Evolutionary conservation across 345 rosid species (phyloP), one percentile per base, ranked within the genome.

Genomic region (Salix exigua): DNA sequence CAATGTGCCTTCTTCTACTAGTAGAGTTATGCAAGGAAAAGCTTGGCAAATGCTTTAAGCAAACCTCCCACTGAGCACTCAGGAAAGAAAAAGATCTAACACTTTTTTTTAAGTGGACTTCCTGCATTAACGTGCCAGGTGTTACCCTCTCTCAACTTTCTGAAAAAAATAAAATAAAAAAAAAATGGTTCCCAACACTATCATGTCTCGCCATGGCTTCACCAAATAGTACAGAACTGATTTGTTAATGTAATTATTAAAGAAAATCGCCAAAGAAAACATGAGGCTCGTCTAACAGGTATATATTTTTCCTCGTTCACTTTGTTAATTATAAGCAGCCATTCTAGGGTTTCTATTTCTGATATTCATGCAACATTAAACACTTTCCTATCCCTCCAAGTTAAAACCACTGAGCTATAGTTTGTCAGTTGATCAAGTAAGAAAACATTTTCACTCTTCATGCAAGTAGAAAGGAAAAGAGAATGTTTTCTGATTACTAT

Each of bases 1-100:
- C 51, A 44, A 62, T 66, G 73, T 76, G 66, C 66, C 67, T 62
- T 67, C 67, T 62, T 67, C 66, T 37, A 35, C 35, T 62, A 26
- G 37, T 25, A 60, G 66, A 76, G 71, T 51, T 23, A 64, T 78
- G 75, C 30, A 38, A 78, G 77, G 51, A 79, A 78, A 84, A 79
- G 79, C 75, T 70, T 75, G 73, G 28, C 70, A 55, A 33, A 67
- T 68, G 44, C 68, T 77, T 65, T 63, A 66, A 71, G 55, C 8
- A 73, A 77, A 65, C 37, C 30, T 25, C 26, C 58, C 73, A 72
- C 58, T 68, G 21, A 81, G 73, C 79, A 81, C 61, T 66, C 28
- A 40, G 21, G 8, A 65, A 16, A 21, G 18, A 72, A 75, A 83
- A 76, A 62, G 51, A 70, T 46, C 12, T 8, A 9, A n/a, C 71